Evolutionary conservation across 768 basidiomycete species (phyloP).

Genomic region (Scleroderma bovista): DNA sequence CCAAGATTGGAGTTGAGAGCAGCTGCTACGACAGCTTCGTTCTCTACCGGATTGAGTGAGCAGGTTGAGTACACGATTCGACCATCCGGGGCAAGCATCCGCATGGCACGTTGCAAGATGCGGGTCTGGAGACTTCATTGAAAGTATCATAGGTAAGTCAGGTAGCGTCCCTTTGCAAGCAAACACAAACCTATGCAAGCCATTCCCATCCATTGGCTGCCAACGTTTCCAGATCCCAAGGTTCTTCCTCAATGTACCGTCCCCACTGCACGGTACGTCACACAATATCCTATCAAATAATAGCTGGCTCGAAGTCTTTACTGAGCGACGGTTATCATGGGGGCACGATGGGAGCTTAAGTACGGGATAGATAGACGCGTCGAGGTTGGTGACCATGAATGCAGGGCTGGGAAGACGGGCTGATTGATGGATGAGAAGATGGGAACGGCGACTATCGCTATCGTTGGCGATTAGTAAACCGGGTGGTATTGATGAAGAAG

Average conservation of each 20-base stretch:
- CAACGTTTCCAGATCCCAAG: constrained; percentile 91
- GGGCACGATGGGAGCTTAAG: constrained; percentile 41
- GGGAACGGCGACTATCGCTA: constrained; percentile 88
- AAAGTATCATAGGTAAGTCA: constrained; percentile 26
- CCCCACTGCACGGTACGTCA: constrained; percentile 97
- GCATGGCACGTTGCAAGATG: constrained; percentile 90
- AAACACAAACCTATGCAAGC: constrained; percentile 69
- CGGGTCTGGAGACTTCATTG: constrained; percentile 75
- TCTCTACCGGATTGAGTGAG: constrained; percentile 94
- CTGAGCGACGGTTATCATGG: constrained; percentile 25
- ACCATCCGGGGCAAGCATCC: constrained; percentile 72
- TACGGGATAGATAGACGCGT: constrained; percentile 81
- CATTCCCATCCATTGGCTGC: constrained; percentile 85
- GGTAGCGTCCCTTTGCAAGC: neutral
- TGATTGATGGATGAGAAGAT: constrained; percentile 97
- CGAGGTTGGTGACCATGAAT: constrained; percentile 93
- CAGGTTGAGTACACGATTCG: constrained; percentile 98
- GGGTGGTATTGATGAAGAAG: constrained; percentile 62
- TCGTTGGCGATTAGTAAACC: constrained; percentile 95
- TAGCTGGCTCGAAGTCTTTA: constrained; percentile 43
- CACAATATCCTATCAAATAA: constrained; percentile 91
- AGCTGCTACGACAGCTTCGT: constrained; percentile 91
- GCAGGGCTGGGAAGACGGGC: constrained; percentile 87
- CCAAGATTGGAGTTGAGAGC: constrained; percentile 71
- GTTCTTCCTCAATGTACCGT: constrained; percentile 95